These are phyloP conservation scores for Amaranthus tricolor DNA, from an alignment of 179 eudicot species.

Conservation along the genomic window DNA sequence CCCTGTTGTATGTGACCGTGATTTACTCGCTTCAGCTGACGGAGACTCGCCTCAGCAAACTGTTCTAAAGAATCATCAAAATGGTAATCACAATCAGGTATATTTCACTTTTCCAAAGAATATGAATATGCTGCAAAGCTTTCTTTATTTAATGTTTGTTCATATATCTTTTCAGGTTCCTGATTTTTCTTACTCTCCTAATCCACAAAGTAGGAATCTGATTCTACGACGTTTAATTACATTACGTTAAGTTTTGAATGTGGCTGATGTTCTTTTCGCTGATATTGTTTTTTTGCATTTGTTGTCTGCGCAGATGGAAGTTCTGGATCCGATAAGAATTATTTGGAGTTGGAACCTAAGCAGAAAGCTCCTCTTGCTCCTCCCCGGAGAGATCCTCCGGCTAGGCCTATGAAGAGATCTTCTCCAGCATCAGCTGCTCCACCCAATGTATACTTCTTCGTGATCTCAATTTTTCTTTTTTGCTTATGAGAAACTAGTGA, in stretches of 20 bases:
- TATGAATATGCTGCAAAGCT: conserved; percentile 31
- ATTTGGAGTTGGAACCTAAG: conserved; percentile 54
- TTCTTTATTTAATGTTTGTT: conserved; percentile 3
- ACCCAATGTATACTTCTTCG: conserved; percentile 44
- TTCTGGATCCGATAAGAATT: conserved; percentile 55
- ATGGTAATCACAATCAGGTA: conserved; percentile 70
- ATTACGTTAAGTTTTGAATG: background rate
- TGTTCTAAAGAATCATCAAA: conserved; percentile 51
- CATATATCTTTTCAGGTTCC: conserved; percentile 58
- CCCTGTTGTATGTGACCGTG: conserved; percentile 14
- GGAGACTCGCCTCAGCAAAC: conserved; percentile 78
- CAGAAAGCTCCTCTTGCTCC: conserved; percentile 35
- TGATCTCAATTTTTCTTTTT: conserved; percentile 18
- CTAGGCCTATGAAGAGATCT: conserved; percentile 45
- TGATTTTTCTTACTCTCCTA: conserved; percentile 85
- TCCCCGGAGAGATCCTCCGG: conserved; percentile 50
- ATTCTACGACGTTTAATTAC: conserved; percentile 16
- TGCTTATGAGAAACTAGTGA: conserved; percentile 22
- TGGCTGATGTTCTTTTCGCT: conserved; percentile 6
- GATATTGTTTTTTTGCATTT: conserved; percentile 12
- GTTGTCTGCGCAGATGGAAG: conserved; percentile 60
- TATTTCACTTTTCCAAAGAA: conserved; percentile 25
- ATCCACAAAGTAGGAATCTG: conserved; percentile 69
- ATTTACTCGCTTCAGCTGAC: conserved; percentile 48
- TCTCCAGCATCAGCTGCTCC: conserved; percentile 67